Conservation (phyloP, 129 eudicot genomes). For the Deinandra increscens region DNA sequence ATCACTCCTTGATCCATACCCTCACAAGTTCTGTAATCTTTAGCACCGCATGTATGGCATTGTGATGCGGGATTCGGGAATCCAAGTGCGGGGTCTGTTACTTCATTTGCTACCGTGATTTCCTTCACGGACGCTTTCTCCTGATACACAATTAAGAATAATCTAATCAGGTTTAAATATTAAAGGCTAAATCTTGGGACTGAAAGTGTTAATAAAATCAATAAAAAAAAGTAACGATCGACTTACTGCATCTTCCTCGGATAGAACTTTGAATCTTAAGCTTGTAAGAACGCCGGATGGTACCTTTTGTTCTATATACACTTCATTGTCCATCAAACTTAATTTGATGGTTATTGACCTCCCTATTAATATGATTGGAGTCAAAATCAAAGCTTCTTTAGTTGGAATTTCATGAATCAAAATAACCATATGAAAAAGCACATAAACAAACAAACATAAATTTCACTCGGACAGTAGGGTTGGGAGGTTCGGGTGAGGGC, state of each 20-base stretch:
- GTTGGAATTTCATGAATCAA: not conserved
- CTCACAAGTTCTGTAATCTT: slow-evolving; percentile 60
- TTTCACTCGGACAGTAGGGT: no score
- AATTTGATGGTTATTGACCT: not conserved
- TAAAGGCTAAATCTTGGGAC: not conserved
- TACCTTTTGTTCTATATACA: slow-evolving; percentile 44
- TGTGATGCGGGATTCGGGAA: slow-evolving; percentile 65
- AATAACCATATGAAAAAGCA: not conserved
- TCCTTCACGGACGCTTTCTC: slow-evolving; percentile 54
- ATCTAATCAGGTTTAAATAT: slow-evolving; percentile 1
- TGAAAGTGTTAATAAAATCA: not conserved
- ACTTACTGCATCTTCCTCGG: slow-evolving; percentile 82
- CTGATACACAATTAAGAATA: slow-evolving; percentile 34
- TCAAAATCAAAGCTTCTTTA: slow-evolving; percentile 1
- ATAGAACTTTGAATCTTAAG: slow-evolving; percentile 51
- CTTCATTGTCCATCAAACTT: slow-evolving; percentile 53
- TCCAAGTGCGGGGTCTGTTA: slow-evolving; percentile 77
- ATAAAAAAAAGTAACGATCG: not conserved
- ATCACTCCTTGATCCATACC: slow-evolving; percentile 36
- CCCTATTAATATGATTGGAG: slow-evolving; percentile 13
- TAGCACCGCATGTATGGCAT: slow-evolving; percentile 84
- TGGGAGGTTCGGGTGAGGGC: no score
- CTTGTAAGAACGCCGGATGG: slow-evolving; percentile 57
- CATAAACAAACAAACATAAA: no score
- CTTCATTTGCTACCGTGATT: slow-evolving; percentile 54